Evolutionary conservation across 768 basidiomycete genomes (phyloP).

Genomic region (Hebeloma cylindrosporum): DNA sequence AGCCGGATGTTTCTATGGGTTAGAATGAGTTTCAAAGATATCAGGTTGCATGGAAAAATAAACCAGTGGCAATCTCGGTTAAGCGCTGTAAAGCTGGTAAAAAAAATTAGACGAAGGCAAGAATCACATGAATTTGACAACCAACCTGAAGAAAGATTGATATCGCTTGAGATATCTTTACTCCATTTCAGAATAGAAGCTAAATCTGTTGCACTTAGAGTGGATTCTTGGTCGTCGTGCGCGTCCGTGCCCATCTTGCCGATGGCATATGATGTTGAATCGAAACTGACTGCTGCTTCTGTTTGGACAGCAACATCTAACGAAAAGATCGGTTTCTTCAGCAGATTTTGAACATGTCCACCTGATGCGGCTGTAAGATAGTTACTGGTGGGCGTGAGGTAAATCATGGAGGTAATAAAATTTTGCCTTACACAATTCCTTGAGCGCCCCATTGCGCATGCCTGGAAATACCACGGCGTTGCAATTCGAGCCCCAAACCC

Average conservation of each 20-base stretch:
- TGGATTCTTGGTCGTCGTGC: conserved; percentile 55
- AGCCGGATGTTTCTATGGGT: conserved; percentile 64
- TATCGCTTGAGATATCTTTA: conserved; percentile 72
- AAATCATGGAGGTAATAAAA: background rate
- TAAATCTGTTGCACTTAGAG: conserved; percentile 59
- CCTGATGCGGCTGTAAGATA: conserved; percentile 50
- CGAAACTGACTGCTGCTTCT: conserved; percentile 34
- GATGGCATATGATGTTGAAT: conserved; percentile 27
- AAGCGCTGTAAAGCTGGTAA: conserved; percentile 57
- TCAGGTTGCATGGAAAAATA: conserved; percentile 4
- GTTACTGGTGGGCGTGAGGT: conserved; percentile 34
- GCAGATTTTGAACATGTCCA: conserved; percentile 42
- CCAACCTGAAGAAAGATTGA: conserved; percentile 62
- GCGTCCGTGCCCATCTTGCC: conserved; percentile 33
- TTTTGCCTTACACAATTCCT: conserved; percentile 59
- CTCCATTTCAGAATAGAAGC: conserved; percentile 73
- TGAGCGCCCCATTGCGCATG: conserved; percentile 74
- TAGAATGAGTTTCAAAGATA: conserved; percentile 8
- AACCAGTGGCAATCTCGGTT: conserved; percentile 72
- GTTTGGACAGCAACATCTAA: conserved; percentile 68
- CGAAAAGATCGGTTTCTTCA: conserved; percentile 57
- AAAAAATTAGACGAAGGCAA: background rate
- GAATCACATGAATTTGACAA: background rate
- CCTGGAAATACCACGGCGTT: conserved; percentile 61
- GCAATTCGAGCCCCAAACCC: conserved; percentile 65